A percentile compares a stretch with the other conserved stretches of the same genome.
Evolutionary conservation across 2,329 filamentous ascomycete genomes (phyloP).

Genomic region (Falciphora oryzae): DNA sequence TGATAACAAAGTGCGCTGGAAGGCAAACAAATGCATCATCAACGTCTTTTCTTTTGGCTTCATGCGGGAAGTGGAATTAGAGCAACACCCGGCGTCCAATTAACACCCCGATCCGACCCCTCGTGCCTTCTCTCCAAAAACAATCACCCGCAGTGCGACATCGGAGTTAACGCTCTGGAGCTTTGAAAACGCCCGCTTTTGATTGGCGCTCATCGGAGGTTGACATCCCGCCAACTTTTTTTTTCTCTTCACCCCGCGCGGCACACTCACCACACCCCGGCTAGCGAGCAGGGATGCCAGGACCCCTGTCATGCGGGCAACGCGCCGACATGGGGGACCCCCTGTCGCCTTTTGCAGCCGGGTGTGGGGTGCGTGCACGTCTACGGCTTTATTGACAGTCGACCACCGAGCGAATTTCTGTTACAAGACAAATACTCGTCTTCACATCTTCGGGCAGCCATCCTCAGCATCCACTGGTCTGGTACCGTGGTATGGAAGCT

Average conservation of each 20-base stretch:
- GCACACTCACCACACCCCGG: background rate
- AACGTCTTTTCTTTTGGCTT: background rate
- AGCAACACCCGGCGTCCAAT: background rate
- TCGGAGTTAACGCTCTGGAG: conserved; percentile 11
- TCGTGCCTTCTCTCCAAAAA: background rate
- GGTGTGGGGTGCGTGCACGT: conserved; percentile 10
- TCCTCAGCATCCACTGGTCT: background rate
- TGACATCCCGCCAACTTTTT: background rate
- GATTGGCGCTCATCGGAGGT: conserved; percentile 18
- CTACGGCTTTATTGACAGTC: background rate
- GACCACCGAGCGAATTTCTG: background rate
- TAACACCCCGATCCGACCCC: background rate
- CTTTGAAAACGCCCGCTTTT: conserved; percentile 21
- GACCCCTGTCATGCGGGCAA: conserved; percentile 1
- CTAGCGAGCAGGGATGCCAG: background rate
- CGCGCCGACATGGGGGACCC: conserved; percentile 6
- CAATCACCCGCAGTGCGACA: conserved; percentile 11
- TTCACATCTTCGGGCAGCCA: background rate
- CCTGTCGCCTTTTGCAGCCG: conserved; percentile 7
- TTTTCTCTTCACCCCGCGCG: background rate
- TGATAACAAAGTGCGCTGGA: background rate
- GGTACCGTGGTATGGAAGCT: background rate
- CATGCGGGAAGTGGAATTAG: background rate
- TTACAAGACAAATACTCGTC: background rate
- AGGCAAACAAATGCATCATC: background rate